Evolutionary conservation across 257 asterid genomes (phyloP).

Genomic region (Gentiana dahurica): DNA sequence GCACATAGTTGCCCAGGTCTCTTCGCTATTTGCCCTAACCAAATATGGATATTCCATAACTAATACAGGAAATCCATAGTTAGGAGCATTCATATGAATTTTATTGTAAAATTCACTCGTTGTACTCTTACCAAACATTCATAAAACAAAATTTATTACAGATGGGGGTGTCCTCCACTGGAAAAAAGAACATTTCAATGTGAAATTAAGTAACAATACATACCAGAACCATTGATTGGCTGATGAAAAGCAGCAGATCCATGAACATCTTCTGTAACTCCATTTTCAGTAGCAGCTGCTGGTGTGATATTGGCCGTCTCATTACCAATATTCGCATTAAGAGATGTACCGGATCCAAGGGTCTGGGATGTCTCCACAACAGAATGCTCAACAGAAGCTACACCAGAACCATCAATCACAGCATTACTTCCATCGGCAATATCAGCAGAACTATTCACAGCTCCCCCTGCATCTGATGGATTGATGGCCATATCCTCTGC

Average conservation of each 20-base stretch:
- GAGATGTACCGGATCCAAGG: conserved; percentile 37
- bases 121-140: no score
- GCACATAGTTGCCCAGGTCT: no score
- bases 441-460: conserved; percentile 4
- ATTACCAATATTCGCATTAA: conserved; percentile 32
- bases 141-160: not conserved
- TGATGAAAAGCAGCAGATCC: conserved; percentile 57
- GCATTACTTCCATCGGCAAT: conserved; percentile 11
- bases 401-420: conserved; percentile 17
- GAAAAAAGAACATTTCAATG: not conserved
- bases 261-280: conserved; percentile 39
- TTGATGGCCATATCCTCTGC: conserved; percentile 9
- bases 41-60: no score
- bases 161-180: not conserved
- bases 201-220: conserved; percentile 4
- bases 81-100: no score
- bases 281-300: conserved; percentile 38
- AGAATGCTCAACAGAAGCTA: conserved; percentile 21
- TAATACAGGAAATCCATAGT: no score
- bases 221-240: conserved; percentile 63
- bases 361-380: conserved; percentile 29
- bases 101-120: no score
- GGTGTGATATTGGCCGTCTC: conserved; percentile 31
- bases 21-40: no score
- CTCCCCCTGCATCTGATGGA: conserved; percentile 11